Conservation (phyloP, 2,329 filamentous ascomycete genomes). For the Knoxdaviesia capensis region DNA sequence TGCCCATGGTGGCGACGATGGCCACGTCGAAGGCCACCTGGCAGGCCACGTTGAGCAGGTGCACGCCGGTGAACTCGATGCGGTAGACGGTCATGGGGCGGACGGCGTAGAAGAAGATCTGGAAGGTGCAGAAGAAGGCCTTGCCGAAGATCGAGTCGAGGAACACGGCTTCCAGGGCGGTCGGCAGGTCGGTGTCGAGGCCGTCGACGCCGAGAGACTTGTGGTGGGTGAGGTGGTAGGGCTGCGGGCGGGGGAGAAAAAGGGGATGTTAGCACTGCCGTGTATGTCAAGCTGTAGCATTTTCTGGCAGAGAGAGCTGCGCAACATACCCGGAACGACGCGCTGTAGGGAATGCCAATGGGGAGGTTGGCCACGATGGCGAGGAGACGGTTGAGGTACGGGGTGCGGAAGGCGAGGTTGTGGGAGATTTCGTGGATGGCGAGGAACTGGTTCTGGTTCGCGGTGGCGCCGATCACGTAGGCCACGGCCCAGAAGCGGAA, state of each 20-base stretch:
- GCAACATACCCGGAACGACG: slow-evolving; percentile 64
- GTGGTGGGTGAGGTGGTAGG: slow-evolving; percentile 96
- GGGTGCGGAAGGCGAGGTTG: slow-evolving; percentile 78
- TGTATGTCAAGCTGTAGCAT: not conserved
- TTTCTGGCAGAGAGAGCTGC: not conserved
- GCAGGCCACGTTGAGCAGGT: slow-evolving; percentile 58
- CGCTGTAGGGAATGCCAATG: slow-evolving; percentile 89
- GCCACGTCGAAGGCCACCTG: slow-evolving; percentile 62
- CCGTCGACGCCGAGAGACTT: slow-evolving; percentile 95
- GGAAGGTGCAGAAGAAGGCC: slow-evolving; percentile 97
- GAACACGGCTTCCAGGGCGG: slow-evolving; percentile 74
- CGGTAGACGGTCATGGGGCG: slow-evolving; percentile 89
- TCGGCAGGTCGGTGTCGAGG: slow-evolving; percentile 88
- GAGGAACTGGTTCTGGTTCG: slow-evolving; percentile 96
- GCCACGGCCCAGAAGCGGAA: slow-evolving; percentile 71
- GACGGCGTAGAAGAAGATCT: slow-evolving; percentile 96
- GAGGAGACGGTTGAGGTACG: slow-evolving; percentile 61
- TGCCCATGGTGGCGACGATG: slow-evolving; percentile 39
- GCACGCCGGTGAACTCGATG: slow-evolving; percentile 69
- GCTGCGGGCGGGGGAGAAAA: slow-evolving; percentile 22
- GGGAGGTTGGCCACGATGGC: slow-evolving; percentile 91
- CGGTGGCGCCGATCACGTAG: slow-evolving; percentile 81
- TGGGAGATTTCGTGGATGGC: slow-evolving; percentile 98
- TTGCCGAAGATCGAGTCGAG: slow-evolving; percentile 92
- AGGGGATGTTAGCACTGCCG: slow-evolving; percentile 7